These are phyloP conservation scores for Penicillium sp. DNA, from an alignment of 2,329 filamentous ascomycete genomes.

Conservation along the genomic window DNA sequence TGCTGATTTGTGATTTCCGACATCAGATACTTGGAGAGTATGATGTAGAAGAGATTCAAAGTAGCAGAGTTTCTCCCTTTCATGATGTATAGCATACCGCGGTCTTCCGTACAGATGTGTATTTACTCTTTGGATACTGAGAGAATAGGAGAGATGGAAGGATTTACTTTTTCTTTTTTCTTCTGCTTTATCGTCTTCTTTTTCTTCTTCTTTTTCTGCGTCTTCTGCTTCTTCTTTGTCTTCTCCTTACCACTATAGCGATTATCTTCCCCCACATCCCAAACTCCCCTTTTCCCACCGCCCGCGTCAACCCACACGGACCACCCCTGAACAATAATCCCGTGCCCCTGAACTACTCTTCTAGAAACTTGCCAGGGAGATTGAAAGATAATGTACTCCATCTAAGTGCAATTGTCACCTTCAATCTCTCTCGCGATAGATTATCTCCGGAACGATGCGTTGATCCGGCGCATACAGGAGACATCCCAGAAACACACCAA, in stretches of 20 bases:
- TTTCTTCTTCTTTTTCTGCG: too few relatives aligned
- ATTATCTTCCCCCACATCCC: neutral
- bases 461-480: neutral
- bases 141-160: too few relatives aligned
- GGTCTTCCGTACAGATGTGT: too few relatives aligned
- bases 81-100: neutral
- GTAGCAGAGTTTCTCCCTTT: neutral
- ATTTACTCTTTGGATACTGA: too few relatives aligned
- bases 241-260: too few relatives aligned
- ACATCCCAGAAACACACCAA: neutral
- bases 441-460: neutral
- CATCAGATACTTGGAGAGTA: too few relatives aligned
- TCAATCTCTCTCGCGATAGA: neutral
- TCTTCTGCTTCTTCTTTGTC: too few relatives aligned
- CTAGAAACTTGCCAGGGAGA: neutral
- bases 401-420: neutral
- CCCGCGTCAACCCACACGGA: conserved; percentile 15
- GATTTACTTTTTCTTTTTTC: too few relatives aligned
- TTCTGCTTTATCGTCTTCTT: too few relatives aligned
- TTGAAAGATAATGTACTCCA: neutral
- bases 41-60: neutral
- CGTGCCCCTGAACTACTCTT: conserved; percentile 12
- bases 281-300: conserved; percentile 10
- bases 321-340: conserved; percentile 19
- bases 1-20: neutral